Evolutionary conservation across 345 rosid species (phyloP), one percentile per base, ranked within the genome.

Genomic region (Pugionium dolabratum): DNA sequence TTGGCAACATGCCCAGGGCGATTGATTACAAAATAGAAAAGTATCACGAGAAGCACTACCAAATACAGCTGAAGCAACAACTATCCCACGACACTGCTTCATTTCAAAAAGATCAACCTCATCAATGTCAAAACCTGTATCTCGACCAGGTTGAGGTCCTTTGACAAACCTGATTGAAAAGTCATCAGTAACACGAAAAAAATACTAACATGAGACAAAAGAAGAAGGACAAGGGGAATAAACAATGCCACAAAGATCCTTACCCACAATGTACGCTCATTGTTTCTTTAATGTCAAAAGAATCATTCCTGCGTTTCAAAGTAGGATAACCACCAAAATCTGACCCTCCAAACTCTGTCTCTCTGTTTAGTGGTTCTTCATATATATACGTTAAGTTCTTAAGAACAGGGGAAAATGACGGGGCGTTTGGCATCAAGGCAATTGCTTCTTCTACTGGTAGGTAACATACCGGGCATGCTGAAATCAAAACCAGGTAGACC

Each of bases 381-480:
- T 71, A 67, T 47, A 92, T 75, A 56, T 87, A 92, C 0, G 87
- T 80, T 72, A 92, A 75, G 39, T 78, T 74, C 76, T 83, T 82
- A 51, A 91, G 66, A 44, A 83, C 73, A 0, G 93, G 98, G 48
- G 95, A 87, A 78, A 71, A 84, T 35, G 95, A 87, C n/a, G 96
- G 85, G 42, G 71, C 68, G 57, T 75, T 81, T 56, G 98, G 96
- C 92, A 85, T 89, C 58, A 83, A 77, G 6, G 81, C 82, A 66
- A 85, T 74, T 64, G 98, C 96, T 76, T 92, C 96, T 74, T 92
- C 88, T 62, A 92, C 81, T 1, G 90, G 89, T 75, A 89, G 89
- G 78, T 92, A 89, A 76, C 95, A 92, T 7, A 89, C 95, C 7
- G 91, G 91, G 64, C 98, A 92, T 34, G 98, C 98, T 92, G 88